A percentile compares a stretch with the other conserved stretches of the same genome.
phyloP scores from a whole-genome alignment of 257 asterid species.

The Solanum phureja region DNA sequence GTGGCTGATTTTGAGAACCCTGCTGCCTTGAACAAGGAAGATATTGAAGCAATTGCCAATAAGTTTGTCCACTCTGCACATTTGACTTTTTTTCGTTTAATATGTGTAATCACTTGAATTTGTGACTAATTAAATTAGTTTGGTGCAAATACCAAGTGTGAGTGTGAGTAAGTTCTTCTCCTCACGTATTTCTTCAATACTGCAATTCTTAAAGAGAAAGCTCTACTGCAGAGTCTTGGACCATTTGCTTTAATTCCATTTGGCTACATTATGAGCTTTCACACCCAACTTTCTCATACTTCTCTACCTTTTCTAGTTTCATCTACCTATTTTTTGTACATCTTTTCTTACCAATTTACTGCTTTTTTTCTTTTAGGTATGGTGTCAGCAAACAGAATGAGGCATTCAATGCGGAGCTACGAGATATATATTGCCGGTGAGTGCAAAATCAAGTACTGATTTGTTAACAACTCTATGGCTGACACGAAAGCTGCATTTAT shows the following conservation, averaged over 20 bases:
- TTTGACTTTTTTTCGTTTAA: not conserved
- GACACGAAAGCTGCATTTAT: not conserved
- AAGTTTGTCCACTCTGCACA: slow-evolving; percentile 23
- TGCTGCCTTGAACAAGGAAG: slow-evolving; percentile 64
- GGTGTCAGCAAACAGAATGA: slow-evolving; percentile 91
- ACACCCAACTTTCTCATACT: not conserved
- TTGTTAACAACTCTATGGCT: not conserved
- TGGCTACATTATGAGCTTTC: not conserved
- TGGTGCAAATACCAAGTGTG: not conserved
- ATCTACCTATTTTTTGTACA: not conserved
- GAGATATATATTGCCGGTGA: slow-evolving; percentile 85
- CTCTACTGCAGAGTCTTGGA: not conserved
- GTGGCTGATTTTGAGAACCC: slow-evolving; percentile 72
- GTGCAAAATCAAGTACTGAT: slow-evolving; percentile 1
- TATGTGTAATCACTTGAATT: not conserved
- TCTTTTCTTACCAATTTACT: not conserved
- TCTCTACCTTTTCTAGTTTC: not conserved
- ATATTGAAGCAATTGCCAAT: slow-evolving; percentile 66
- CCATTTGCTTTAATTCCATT: not conserved
- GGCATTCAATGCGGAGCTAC: slow-evolving; percentile 80
- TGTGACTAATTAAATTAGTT: not conserved
- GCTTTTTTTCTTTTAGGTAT: slow-evolving; percentile 38
- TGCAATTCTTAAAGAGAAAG: not conserved
- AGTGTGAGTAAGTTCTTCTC: not conserved
- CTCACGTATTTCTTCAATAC: not conserved